These are phyloP conservation scores for Russula ochroleuca DNA, from an alignment of 768 basidiomycete species.

Conservation along the genomic window DNA sequence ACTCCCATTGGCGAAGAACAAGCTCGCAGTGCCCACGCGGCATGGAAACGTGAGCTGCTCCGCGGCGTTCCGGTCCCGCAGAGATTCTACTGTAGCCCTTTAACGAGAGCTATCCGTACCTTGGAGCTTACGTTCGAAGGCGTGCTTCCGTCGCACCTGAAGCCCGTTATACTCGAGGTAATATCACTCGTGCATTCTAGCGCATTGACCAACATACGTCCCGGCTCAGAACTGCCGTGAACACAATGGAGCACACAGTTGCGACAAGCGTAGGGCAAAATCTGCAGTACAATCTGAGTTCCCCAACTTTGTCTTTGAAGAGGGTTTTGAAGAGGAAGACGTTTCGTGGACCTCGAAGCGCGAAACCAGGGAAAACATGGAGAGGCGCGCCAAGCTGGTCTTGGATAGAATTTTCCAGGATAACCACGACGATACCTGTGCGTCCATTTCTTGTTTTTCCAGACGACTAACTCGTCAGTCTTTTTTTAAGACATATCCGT, in stretches of 20 bases:
- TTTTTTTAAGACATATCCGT: slow-evolving; percentile 23
- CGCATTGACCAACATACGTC: not conserved
- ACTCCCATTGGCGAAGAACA: slow-evolving; percentile 26
- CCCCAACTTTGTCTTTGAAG: slow-evolving; percentile 24
- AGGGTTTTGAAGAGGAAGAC: slow-evolving; percentile 27
- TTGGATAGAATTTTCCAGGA: slow-evolving; percentile 24
- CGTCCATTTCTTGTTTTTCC: not conserved
- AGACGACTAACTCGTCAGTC: too few species aligned
- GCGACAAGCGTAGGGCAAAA: slow-evolving; percentile 24
- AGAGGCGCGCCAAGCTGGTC: slow-evolving; percentile 22
- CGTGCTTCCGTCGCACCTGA: slow-evolving; percentile 11
- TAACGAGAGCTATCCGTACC: slow-evolving; percentile 24
- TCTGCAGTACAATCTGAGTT: slow-evolving; percentile 23
- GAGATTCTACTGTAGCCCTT: slow-evolving; percentile 23
- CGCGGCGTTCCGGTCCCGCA: slow-evolving; percentile 20
- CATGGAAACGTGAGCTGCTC: slow-evolving; percentile 22
- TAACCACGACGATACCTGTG: slow-evolving; percentile 21
- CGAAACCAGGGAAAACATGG: slow-evolving; percentile 9
- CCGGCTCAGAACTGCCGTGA: slow-evolving; percentile 22
- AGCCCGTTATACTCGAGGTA: slow-evolving; percentile 27
- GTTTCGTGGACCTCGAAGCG: slow-evolving; percentile 16
- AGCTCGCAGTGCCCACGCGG: slow-evolving; percentile 20
- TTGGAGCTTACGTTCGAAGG: slow-evolving; percentile 23
- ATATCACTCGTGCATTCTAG: not conserved
- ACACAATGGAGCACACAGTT: slow-evolving; percentile 21